Evolutionary conservation across 2,329 filamentous ascomycete genomes (phyloP).

Genomic region (Fusarium brevicatenulatum): DNA sequence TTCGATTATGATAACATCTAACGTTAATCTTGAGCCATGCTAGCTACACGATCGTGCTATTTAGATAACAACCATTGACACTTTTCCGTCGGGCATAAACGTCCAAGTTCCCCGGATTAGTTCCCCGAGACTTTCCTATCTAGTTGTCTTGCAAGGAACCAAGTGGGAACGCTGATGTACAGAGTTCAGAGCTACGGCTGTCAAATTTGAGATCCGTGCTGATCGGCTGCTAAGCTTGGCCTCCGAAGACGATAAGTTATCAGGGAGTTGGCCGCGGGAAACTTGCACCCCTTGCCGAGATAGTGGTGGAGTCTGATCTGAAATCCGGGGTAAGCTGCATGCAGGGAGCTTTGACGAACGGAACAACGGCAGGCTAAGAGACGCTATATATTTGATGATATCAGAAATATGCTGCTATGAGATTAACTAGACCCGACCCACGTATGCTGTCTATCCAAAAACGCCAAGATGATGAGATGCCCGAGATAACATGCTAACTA

Average conservation of each 20-base stretch:
- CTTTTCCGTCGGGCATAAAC: background rate
- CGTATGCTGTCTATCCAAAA: conserved; percentile 33
- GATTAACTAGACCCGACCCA: conserved; percentile 1
- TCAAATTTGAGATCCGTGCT: conserved; percentile 33
- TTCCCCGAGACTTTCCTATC: conserved; percentile 32
- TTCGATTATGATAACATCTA: background rate
- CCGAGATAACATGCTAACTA: conserved; percentile 38
- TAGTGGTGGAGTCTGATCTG: background rate
- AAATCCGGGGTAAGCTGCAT: conserved; percentile 34
- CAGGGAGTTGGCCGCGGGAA: conserved; percentile 35
- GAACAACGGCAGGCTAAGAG: background rate
- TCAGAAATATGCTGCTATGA: conserved; percentile 8
- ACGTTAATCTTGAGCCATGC: background rate
- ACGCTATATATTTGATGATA: background rate
- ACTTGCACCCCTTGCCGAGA: conserved; percentile 1
- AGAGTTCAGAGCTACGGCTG: conserved; percentile 19
- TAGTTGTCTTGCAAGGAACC: background rate
- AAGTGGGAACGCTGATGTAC: conserved; percentile 18
- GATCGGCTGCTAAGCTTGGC: conserved; percentile 22
- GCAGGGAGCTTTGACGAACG: conserved; percentile 13
- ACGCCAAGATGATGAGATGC: conserved; percentile 21
- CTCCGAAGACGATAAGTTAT: conserved; percentile 28
- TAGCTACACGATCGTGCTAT: background rate
- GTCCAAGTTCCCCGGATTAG: conserved; percentile 11
- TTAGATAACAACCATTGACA: conserved; percentile 22